A percentile compares a stretch with the other conserved stretches of the same genome.
Evolutionary conservation across 176 grass and related monocot genomes (phyloP).

Genomic region (Dendrocalamus sinicus): DNA sequence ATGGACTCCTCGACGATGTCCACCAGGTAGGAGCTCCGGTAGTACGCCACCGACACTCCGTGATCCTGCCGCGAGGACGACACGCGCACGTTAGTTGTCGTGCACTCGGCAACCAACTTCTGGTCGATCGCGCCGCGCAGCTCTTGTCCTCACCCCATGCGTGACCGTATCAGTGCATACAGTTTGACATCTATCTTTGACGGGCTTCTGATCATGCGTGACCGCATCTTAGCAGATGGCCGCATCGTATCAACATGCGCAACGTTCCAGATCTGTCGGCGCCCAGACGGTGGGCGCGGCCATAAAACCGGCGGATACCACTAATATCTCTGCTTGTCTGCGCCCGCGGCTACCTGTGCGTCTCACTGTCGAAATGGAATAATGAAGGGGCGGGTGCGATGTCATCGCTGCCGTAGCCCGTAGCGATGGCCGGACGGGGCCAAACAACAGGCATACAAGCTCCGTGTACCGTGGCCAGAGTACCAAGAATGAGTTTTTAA

Average conservation of each 20-base stretch:
- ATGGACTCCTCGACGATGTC: slow-evolving; percentile 70
- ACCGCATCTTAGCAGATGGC: not conserved
- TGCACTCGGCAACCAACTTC: not conserved
- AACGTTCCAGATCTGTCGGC: slow-evolving; percentile 27
- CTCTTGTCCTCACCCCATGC: not conserved
- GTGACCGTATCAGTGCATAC: not conserved
- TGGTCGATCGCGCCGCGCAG: slow-evolving; percentile 6
- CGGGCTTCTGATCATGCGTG: not conserved
- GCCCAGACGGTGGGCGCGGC: slow-evolving; percentile 3
- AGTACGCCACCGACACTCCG: slow-evolving; percentile 71
- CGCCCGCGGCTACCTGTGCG: not conserved
- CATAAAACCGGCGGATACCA: not conserved
- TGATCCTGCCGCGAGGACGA: slow-evolving; percentile 55
- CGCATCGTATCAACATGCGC: not conserved
- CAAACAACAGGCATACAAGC: slow-evolving; percentile 3
- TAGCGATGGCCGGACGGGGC: not conserved
- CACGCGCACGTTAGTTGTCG: slow-evolving; percentile 35
- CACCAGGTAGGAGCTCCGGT: slow-evolving; percentile 85
- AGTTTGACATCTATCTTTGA: not conserved
- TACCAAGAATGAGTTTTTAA: not conserved
- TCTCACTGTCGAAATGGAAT: not conserved
- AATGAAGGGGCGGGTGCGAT: slow-evolving; percentile 16
- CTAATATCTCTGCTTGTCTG: slow-evolving; percentile 19
- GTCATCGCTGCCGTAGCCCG: not conserved
- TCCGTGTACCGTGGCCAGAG: not conserved